Evolutionary conservation across 139 green algal species (phyloP).

Genomic region (Gonium pectorale): DNA sequence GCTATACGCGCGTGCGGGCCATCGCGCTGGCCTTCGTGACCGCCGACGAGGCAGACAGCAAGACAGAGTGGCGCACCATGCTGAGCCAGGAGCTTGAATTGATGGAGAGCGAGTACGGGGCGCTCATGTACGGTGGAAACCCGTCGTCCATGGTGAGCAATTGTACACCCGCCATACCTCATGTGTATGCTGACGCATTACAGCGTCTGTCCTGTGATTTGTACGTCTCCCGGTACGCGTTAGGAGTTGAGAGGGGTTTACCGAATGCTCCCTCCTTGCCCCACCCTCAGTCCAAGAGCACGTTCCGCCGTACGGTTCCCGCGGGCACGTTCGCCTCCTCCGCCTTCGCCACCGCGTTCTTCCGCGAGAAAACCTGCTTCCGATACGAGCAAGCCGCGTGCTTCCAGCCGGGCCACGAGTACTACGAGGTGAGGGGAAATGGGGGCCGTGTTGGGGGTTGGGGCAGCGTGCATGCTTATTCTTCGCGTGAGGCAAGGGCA

Average conservation of each 20-base stretch:
- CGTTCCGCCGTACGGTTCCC: not conserved
- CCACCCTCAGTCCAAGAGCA: not conserved
- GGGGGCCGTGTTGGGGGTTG: not conserved
- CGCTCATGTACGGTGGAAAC: constrained; percentile 29
- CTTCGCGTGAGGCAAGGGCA: not conserved
- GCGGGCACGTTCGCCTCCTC: constrained; percentile 16
- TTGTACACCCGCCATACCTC: not conserved
- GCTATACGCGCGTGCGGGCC: constrained; percentile 39
- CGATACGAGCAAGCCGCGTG: not conserved
- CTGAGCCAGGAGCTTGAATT: not conserved
- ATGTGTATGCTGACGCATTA: too few species aligned
- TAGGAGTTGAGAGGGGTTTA: not conserved
- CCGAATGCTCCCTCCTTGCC: not conserved
- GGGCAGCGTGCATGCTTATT: not conserved
- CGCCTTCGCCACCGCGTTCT: not conserved
- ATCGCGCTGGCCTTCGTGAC: not conserved
- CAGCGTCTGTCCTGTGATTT: too few species aligned
- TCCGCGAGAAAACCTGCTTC: not conserved
- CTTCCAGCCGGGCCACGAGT: not conserved
- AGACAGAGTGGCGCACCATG: not conserved
- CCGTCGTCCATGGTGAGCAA: constrained; percentile 21
- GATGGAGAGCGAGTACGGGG: constrained; percentile 34
- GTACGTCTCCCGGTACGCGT: too few species aligned
- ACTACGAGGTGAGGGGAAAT: constrained; percentile 6
- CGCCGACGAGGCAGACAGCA: not conserved